These are phyloP conservation scores for Blastocladiella britannica DNA, from an alignment of 192 early-diverging fungal genomes.

Conservation along the genomic window DNA sequence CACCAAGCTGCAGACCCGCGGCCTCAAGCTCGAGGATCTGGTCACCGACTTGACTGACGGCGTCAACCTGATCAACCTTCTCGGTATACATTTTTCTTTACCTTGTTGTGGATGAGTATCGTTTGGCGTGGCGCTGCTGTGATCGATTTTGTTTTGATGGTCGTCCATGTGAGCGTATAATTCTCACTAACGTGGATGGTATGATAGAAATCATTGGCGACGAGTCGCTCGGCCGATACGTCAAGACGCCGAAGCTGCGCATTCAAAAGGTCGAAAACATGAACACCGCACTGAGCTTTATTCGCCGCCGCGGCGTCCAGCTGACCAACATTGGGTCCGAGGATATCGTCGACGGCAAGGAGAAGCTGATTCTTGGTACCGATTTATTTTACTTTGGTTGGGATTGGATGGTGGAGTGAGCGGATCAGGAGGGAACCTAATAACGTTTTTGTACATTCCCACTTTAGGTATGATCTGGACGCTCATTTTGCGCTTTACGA, in stretches of 20 bases:
- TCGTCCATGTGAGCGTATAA: constrained; percentile 5
- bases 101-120: too few species aligned
- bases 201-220: constrained; percentile 81
- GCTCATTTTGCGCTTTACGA: constrained; percentile 89
- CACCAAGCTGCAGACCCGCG: constrained; percentile 38
- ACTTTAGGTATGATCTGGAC: constrained; percentile 93
- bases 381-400: too few species aligned
- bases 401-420: too few species aligned
- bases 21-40: constrained; percentile 26
- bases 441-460: too few species aligned
- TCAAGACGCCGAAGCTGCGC: constrained; percentile 68
- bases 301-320: constrained; percentile 58
- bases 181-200: neutral
- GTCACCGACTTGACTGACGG: constrained; percentile 40
- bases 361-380: too few species aligned
- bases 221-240: constrained; percentile 63
- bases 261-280: constrained; percentile 92
- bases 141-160: constrained; percentile 3
- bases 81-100: constrained; percentile 14
- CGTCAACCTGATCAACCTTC: constrained; percentile 43
- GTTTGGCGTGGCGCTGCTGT: constrained; percentile 5
- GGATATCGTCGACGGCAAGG: constrained; percentile 85
- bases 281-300: constrained; percentile 84
- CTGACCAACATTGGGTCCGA: constrained; percentile 95
- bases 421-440: too few species aligned